Base-by-base conservation (phyloP, 106 monocot genomes). In the Acanthochlamys bracteata region DNA sequence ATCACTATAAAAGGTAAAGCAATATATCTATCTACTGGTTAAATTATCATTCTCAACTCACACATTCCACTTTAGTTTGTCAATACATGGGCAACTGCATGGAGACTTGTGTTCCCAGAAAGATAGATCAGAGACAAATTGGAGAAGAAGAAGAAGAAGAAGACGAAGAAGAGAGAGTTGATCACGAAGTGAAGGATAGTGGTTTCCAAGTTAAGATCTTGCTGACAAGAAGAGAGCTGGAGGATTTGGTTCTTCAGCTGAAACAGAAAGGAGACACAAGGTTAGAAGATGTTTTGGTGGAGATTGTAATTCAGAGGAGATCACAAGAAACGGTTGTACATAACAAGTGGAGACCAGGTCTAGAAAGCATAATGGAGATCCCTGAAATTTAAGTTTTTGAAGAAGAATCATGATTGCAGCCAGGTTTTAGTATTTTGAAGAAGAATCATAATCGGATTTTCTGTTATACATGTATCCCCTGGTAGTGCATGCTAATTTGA, bases 1-100 rank as follows among this genome's bases (percentile, higher is more conserved):
- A n/a, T n/a, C n/a, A n/a, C n/a, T n/a, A n/a, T n/a, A n/a, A n/a
- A n/a, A n/a, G n/a, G n/a, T n/a, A n/a, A n/a, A n/a, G n/a, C n/a
- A n/a, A n/a, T n/a, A n/a, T n/a, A n/a, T n/a, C n/a, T n/a, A n/a
- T n/a, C n/a, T n/a, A n/a, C n/a, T n/a, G n/a, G n/a, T n/a, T n/a
- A n/a, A n/a, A n/a, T n/a, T n/a, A n/a, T n/a, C n/a, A n/a, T n/a
- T n/a, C n/a, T n/a, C n/a, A n/a, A n/a, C n/a, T n/a, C n/a, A n/a
- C n/a, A n/a, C n/a, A n/a, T n/a, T n/a, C n/a, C n/a, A n/a, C n/a
- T n/a, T n/a, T n/a, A n/a, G n/a, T n/a, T n/a, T n/a, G n/a, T n/a
- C n/a, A n/a, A n/a, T n/a, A n/a, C 58, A 73, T 73, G 73, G 73
- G 73, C n/a, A 73, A 73, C 25, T 73, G 73, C 65, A 47, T 73